Conservation (phyloP, 2,329 filamentous ascomycete species). For the Scedosporium aurantiacum region DNA sequence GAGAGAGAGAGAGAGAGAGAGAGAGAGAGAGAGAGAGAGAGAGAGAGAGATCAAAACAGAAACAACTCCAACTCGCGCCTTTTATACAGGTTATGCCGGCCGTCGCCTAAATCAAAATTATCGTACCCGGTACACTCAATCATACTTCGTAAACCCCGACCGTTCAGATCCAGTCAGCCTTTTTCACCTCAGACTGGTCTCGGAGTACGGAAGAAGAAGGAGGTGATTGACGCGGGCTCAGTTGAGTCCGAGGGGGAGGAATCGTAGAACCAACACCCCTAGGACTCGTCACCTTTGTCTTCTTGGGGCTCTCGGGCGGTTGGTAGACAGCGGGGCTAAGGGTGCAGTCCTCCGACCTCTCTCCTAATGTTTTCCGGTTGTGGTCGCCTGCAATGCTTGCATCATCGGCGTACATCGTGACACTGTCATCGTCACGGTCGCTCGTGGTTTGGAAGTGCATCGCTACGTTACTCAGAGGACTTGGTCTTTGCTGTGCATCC, state of each 20-base stretch:
- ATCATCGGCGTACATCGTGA: conserved; percentile 8
- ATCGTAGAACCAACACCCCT: conserved; percentile 30
- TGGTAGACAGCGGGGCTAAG: conserved; percentile 44
- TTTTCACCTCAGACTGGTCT: conserved; percentile 4
- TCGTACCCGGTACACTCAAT: background rate
- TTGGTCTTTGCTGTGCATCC: conserved; percentile 14
- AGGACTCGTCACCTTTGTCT: conserved; percentile 29
- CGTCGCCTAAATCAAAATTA: background rate
- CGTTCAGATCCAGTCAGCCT: conserved; percentile 21
- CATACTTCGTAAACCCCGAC: background rate
- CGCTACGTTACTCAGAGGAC: conserved; percentile 15
- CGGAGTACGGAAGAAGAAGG: background rate
- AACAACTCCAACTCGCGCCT: background rate
- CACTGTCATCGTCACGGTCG: conserved; percentile 12
- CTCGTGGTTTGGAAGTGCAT: conserved; percentile 8
- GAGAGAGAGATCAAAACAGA: background rate
- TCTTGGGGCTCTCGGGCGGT: conserved; percentile 24
- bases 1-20: background rate
- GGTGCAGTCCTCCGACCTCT: conserved; percentile 22
- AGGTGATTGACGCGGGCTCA: background rate
- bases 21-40: background rate
- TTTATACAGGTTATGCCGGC: background rate
- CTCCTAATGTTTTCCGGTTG: conserved; percentile 2
- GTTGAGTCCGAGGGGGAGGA: background rate
- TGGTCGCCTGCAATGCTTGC: background rate